Evolutionary conservation across 768 basidiomycete genomes (phyloP), one percentile per base, ranked within the genome.

Genomic region (Russula sp.): DNA sequence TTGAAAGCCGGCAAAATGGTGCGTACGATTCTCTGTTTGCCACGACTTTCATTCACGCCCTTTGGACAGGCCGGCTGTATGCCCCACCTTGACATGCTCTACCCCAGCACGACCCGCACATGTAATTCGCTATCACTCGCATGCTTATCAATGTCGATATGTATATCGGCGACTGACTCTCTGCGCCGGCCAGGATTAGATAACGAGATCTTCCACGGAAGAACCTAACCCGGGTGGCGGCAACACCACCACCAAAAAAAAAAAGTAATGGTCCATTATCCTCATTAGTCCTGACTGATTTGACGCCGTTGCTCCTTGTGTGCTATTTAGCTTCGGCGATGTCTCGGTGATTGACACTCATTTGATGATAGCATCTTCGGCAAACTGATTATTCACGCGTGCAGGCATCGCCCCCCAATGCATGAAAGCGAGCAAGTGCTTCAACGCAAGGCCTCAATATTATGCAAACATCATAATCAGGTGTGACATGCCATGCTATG

Each of bases 391-490:
- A 63, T 51, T 59, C 46, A 50, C 50, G 30, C 16, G 66, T 84
- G 79, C 80, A 68, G 90, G 90, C 22, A 84, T 90, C 8, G 82
- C 89, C 0, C 91, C 90, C 0, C 90, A 92, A 64, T 92, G 90
- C 70, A 69, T 92, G 68, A 89, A 88, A 72, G 78, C 79, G 13
- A 73, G 70, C 9, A 90, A 91, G 70, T 86, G 86, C 70, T 79
- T 74, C 66, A 76, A 80, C 4, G 89, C 87, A 0, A 90, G 84
- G 64, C 73, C 81, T 0, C 90, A 91, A 65, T 92, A 92, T 69
- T 92, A 80, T 63, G 90, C 89, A 1, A 92, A 92, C 67, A 87
- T 91, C 13, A 84, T 82, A 69, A 73, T 92, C 30, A 92, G 8
- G 10, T 34, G 34, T 11, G 34, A 1, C 34, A 9, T 8, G 40